Percentiles rank a stretch among this genome's conserved stretches.
phyloP scores from a whole-genome alignment of 2,329 filamentous ascomycete genomes.

The Capronia americana region DNA sequence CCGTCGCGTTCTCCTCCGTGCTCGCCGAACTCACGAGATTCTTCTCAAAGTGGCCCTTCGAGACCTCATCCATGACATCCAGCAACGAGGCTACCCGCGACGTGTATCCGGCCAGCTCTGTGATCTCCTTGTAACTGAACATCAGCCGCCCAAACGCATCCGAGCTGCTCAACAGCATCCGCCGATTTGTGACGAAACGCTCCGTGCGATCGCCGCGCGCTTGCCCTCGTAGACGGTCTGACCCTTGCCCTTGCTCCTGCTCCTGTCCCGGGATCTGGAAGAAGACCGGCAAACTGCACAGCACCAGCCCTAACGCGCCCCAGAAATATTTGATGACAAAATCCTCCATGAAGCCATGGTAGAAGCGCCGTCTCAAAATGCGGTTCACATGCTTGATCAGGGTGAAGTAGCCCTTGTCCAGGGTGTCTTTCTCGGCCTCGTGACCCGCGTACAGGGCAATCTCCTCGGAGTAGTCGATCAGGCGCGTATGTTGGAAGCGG shows the following conservation, averaged over 20 bases:
- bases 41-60: slow-evolving; percentile 91
- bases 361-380: slow-evolving; percentile 86
- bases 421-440: slow-evolving; percentile 90
- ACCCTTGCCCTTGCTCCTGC: slow-evolving; percentile 52
- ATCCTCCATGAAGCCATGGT: slow-evolving; percentile 99
- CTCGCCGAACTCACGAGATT: slow-evolving; percentile 89
- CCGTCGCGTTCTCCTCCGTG: slow-evolving; percentile 79
- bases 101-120: slow-evolving; percentile 93
- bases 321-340: slow-evolving; percentile 99
- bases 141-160: slow-evolving; percentile 95
- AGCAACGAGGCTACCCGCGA: slow-evolving; percentile 87
- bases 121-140: slow-evolving; percentile 98
- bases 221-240: background rate
- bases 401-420: slow-evolving; percentile 99
- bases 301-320: slow-evolving; percentile 87
- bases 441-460: slow-evolving; percentile 91
- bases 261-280: slow-evolving; percentile 80
- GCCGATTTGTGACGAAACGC: slow-evolving; percentile 89
- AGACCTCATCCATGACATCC: slow-evolving; percentile 93
- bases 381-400: slow-evolving; percentile 99
- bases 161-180: slow-evolving; percentile 89
- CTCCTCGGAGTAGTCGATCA: slow-evolving; percentile 97
- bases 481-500: slow-evolving; percentile 87
- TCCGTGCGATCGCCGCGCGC: slow-evolving; percentile 59
- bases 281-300: slow-evolving; percentile 95